A percentile compares a stretch with the other conserved stretches of the same genome.
phyloP scores from a whole-genome alignment of 1,284 basidiomycete species.

The Phenoliferia sp. region DNA sequence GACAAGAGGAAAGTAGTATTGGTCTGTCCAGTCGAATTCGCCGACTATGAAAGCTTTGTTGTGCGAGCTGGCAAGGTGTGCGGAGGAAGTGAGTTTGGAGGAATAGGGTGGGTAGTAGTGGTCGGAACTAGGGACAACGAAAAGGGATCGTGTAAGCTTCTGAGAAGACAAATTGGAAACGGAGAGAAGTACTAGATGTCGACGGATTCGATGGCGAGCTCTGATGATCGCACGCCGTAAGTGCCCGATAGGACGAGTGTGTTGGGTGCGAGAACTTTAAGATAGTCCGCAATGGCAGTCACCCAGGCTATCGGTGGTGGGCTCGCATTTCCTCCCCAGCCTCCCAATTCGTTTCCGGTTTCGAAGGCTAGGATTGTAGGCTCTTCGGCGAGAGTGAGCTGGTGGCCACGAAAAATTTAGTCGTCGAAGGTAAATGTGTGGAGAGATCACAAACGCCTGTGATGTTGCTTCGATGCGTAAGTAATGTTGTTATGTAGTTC shows the following conservation, averaged over 20 bases:
- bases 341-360: conserved; percentile 44
- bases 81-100: conserved; percentile 14
- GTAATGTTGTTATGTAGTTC: conserved; percentile 22
- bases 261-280: conserved; percentile 42
- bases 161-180: background rate
- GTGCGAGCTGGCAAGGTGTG: conserved; percentile 6
- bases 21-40: conserved; percentile 37
- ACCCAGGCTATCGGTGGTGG: conserved; percentile 41
- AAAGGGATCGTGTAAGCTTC: background rate
- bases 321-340: conserved; percentile 29
- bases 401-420: background rate
- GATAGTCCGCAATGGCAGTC: conserved; percentile 37
- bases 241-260: conserved; percentile 38
- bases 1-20: conserved; percentile 17
- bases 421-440: background rate
- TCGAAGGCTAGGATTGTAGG: conserved; percentile 40
- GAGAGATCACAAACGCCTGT: background rate
- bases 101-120: conserved; percentile 34
- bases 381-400: conserved; percentile 26
- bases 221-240: conserved; percentile 30
- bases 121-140: conserved; percentile 26
- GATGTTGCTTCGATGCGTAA: conserved; percentile 21
- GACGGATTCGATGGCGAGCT: conserved; percentile 18
- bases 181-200: conserved; percentile 26
- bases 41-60: conserved; percentile 29